These are phyloP conservation scores for Cubamyces sp. DNA, from an alignment of 768 basidiomycete species.

Conservation along the genomic window DNA sequence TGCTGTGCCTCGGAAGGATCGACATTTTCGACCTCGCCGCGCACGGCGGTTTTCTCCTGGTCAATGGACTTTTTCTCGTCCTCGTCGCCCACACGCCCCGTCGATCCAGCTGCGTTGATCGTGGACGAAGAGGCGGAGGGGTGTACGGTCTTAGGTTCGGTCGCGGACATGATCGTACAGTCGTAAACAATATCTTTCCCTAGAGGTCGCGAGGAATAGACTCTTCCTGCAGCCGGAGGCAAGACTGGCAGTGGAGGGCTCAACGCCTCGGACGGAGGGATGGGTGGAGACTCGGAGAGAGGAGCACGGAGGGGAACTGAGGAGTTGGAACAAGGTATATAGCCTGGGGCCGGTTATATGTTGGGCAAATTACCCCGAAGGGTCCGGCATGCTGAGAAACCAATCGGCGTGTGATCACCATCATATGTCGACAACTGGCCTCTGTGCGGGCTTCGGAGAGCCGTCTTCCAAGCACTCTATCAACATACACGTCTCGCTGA, in stretches of 20 bases:
- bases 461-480: background rate
- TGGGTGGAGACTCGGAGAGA: no score
- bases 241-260: no score
- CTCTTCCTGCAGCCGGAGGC: no score
- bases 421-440: background rate
- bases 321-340: no score
- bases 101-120: background rate
- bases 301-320: no score
- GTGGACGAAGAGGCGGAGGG: conserved; percentile 13
- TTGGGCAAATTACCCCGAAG: background rate
- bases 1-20: conserved; percentile 3
- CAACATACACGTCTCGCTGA: background rate
- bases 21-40: conserved; percentile 16
- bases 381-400: conserved; percentile 11
- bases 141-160: background rate
- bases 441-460: background rate
- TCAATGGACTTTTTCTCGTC: conserved; percentile 9
- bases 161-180: background rate
- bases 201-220: background rate
- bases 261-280: no score
- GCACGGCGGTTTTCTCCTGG: conserved; percentile 2
- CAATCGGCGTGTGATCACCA: conserved; percentile 4
- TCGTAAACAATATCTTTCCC: background rate
- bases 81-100: conserved; percentile 11
- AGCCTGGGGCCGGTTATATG: no score